phyloP scores from a whole-genome alignment of 371 early-diverging fungal genomes.

The Enteropsectra breve region DNA sequence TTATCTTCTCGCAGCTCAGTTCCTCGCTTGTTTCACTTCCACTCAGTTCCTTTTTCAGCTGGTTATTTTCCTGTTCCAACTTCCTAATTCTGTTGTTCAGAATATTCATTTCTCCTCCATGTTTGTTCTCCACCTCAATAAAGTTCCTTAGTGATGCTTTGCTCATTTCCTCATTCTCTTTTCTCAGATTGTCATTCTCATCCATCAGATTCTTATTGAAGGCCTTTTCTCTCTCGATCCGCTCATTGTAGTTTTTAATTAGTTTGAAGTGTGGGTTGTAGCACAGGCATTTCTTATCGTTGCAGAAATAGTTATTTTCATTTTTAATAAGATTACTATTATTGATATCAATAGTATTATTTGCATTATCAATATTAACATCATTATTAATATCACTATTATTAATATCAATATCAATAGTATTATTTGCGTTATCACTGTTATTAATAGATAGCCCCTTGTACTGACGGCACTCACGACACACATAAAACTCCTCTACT shows the following conservation, averaged over 20 bases:
- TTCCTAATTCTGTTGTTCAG: slow-evolving; percentile 30
- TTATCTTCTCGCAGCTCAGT: slow-evolving; percentile 16
- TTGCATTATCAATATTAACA: too few relatives aligned
- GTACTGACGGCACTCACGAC: slow-evolving; percentile 8
- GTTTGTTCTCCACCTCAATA: slow-evolving; percentile 31
- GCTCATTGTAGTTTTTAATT: slow-evolving; percentile 14
- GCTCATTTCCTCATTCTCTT: slow-evolving; percentile 36
- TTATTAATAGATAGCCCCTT: too few relatives aligned
- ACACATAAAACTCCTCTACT: slow-evolving; percentile 23
- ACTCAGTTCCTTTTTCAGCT: slow-evolving; percentile 21
- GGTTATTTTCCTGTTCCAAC: slow-evolving; percentile 27
- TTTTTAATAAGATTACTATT: too few relatives aligned
- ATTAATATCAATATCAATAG: too few relatives aligned
- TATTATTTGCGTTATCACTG: too few relatives aligned
- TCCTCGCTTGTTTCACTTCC: background rate
- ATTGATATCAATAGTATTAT: too few relatives aligned
- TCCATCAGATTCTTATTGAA: slow-evolving; percentile 62
- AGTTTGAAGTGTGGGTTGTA: background rate
- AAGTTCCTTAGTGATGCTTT: slow-evolving; percentile 50
- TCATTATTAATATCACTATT: too few relatives aligned
- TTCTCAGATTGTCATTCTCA: slow-evolving; percentile 57
- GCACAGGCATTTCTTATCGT: too few relatives aligned
- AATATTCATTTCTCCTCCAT: slow-evolving; percentile 29
- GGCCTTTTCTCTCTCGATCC: slow-evolving; percentile 59
- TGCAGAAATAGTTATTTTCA: too few relatives aligned